Evolutionary conservation across 345 rosid genomes (phyloP).

Genomic region (Bruguiera sexangula): DNA sequence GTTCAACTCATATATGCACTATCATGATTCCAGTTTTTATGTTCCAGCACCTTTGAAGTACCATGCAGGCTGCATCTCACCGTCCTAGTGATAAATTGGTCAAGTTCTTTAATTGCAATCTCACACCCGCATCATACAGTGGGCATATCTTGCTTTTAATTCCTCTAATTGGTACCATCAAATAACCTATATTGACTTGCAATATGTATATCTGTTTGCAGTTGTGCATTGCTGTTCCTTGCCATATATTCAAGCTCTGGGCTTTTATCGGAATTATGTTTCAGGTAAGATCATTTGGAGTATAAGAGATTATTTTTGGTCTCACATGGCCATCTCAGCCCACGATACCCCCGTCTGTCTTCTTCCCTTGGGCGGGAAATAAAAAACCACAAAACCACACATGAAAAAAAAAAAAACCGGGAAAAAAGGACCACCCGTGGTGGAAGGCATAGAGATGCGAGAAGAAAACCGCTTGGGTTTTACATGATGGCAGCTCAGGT

Average conservation of each 20-base stretch:
- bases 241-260: conserved; percentile 90
- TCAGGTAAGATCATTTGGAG: conserved; percentile 50
- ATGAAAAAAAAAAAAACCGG: too few species aligned
- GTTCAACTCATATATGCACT: conserved; percentile 2
- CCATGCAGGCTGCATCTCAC: too few species aligned
- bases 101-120: background rate
- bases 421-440: too few species aligned
- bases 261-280: conserved; percentile 93
- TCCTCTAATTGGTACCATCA: background rate
- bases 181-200: background rate
- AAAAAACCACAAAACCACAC: too few species aligned
- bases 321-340: background rate
- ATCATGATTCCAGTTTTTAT: too few species aligned
- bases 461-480: background rate
- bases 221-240: conserved; percentile 96
- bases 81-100: too few species aligned
- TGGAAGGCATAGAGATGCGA: too few species aligned
- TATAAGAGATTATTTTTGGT: background rate
- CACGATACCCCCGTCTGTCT: too few species aligned
- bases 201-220: conserved; percentile 23
- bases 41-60: too few species aligned
- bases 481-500: background rate
- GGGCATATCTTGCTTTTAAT: background rate
- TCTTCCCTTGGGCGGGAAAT: too few species aligned
- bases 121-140: background rate